These are phyloP conservation scores for Penicillium janthinellum DNA, from an alignment of 2,329 filamentous ascomycete genomes.

Conservation along the genomic window DNA sequence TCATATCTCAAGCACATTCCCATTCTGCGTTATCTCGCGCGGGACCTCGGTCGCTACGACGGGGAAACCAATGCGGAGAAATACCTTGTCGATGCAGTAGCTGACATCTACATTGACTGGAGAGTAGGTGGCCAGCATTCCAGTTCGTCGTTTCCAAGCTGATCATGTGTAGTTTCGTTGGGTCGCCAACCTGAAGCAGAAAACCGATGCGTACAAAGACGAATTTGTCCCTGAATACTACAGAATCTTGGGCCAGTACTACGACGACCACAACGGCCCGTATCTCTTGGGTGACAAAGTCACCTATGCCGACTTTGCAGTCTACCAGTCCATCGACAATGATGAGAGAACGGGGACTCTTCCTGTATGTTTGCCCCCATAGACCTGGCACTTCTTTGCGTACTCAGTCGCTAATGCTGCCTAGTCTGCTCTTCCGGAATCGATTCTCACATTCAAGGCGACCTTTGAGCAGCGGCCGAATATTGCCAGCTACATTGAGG, in stretches of 20 bases:
- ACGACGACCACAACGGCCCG: slow-evolving; percentile 34
- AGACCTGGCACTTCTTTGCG: not conserved
- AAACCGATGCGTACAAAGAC: slow-evolving; percentile 37
- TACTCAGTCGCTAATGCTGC: not conserved
- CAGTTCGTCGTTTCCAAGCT: not conserved
- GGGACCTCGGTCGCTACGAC: slow-evolving; percentile 41
- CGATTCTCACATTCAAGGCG: slow-evolving; percentile 15
- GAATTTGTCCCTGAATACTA: slow-evolving; percentile 35
- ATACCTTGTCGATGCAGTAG: slow-evolving; percentile 40
- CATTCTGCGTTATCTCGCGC: slow-evolving; percentile 41
- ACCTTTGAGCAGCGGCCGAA: slow-evolving; percentile 17
- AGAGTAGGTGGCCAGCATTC: slow-evolving; percentile 27
- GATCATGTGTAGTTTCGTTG: slow-evolving; percentile 23
- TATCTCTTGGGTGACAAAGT: slow-evolving; percentile 42
- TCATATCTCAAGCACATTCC: slow-evolving; percentile 32
- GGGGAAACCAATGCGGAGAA: slow-evolving; percentile 42
- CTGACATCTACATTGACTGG: slow-evolving; percentile 47
- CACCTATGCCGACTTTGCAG: slow-evolving; percentile 44
- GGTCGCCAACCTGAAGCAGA: slow-evolving; percentile 30
- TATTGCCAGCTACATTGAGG: slow-evolving; percentile 14
- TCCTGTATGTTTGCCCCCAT: slow-evolving; percentile 24
- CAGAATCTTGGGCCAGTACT: slow-evolving; percentile 32
- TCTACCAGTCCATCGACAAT: slow-evolving; percentile 46
- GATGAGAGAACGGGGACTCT: slow-evolving; percentile 37
- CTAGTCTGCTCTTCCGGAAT: slow-evolving; percentile 15